Base-by-base conservation (phyloP, 2,329 filamentous ascomycete species). In the Colletotrichum incanum region DNA sequence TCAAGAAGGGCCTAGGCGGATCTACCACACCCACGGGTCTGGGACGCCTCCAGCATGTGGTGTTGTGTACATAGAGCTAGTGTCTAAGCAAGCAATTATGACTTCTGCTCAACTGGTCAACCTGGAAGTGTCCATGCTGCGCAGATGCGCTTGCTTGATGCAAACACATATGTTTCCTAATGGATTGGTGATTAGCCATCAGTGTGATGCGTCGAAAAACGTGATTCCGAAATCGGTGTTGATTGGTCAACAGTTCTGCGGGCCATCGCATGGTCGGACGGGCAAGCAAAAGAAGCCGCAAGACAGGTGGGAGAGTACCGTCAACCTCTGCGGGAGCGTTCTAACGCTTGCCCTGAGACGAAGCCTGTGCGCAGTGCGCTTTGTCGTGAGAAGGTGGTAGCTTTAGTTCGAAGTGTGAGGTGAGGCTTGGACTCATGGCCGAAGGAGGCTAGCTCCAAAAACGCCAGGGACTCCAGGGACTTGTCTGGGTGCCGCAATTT, bases 351-450 rank as follows among this genome's bases (percentile, higher is more conserved):
- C 49, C 18, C 12, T 16, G 37, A 41, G 37, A 37, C 28, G n/a
- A 69, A 45, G 65, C 52, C 39, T 39, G 65, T 68, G 45, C 16
- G n/a, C 45, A 28, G 54, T 64, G 54, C 65, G 69, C 69, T 72
- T 64, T 65, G 65, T 72, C 52, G 39, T 50, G 43, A 41, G 45
- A 43, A 45, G 20, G 45, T 9, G 47, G 49, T 62, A 45, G 56
- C 59, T 55, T 47, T 41, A 65, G 52, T 69, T 63, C 64, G 65
- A 68, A 52, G 50, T 59, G n/a, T 37, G 18, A 72, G 11, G 65
- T 23, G 58, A 58, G 28, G 69, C 65, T 69, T 58, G 69, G 52
- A 47, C 58, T 41, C 50, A 8, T 14, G 41, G 37, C 58, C 37
- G 34, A 54, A 59, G 23, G 18, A 26, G 50, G 47, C 37, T 72